Percentiles rank a stretch among this genome's conserved stretches.
These are phyloP conservation scores for Gymnopilus junonius DNA, from an alignment of 768 basidiomycete genomes.

Conservation along the genomic window DNA sequence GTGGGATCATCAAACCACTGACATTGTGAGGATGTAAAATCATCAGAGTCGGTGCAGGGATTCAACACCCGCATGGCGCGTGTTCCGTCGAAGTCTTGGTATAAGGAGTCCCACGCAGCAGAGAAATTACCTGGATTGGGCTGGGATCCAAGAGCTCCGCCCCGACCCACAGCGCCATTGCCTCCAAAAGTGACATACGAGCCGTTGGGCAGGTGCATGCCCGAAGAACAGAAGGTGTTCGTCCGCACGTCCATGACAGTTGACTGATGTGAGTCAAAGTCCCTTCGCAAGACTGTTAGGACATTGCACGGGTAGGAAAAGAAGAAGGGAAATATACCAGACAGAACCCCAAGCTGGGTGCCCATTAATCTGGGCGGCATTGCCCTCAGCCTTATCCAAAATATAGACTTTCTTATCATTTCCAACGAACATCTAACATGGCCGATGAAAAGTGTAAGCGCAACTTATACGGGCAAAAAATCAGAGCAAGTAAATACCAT, in stretches of 20 bases:
- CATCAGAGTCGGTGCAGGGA: constrained; percentile 60
- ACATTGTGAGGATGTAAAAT: constrained; percentile 56
- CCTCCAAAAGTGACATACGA: constrained; percentile 79
- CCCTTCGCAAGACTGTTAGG: constrained; percentile 40
- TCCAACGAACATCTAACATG: constrained; percentile 76
- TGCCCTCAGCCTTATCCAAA: constrained; percentile 87
- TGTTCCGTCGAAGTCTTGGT: constrained; percentile 82
- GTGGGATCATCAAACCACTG: constrained; percentile 75
- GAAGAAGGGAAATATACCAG: constrained; percentile 46
- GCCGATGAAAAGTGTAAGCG: neutral
- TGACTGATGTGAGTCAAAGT: constrained; percentile 60
- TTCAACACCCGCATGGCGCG: constrained; percentile 81
- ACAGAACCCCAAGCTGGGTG: constrained; percentile 79
- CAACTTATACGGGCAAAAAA: neutral
- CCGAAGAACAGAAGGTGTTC: constrained; percentile 83
- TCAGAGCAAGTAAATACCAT: constrained; percentile 38
- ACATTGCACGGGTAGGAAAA: neutral
- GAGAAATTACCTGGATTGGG: constrained; percentile 48
- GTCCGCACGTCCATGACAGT: constrained; percentile 72
- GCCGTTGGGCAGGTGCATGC: constrained; percentile 82
- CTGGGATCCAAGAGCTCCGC: constrained; percentile 58
- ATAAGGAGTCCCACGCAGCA: constrained; percentile 64
- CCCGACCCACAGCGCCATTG: constrained; percentile 72
- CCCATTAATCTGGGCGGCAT: constrained; percentile 63
- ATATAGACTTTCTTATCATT: constrained; percentile 84